phyloP scores from a whole-genome alignment of 1,139 yeast species.

The Nakaseomyces sp. region DNA sequence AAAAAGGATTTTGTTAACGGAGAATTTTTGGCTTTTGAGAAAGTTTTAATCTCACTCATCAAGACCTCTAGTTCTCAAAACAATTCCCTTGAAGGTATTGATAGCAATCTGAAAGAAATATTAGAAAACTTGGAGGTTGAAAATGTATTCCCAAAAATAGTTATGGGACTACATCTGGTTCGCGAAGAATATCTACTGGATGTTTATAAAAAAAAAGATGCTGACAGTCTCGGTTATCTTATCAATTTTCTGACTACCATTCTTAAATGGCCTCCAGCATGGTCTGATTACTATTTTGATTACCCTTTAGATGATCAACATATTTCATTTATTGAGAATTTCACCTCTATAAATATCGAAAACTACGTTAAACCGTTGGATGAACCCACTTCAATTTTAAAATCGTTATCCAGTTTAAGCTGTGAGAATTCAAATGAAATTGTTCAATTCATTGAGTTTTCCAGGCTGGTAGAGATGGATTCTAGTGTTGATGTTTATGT shows the following conservation, averaged over 20 bases:
- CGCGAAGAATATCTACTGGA: slow-evolving; percentile 68
- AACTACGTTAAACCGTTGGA: slow-evolving; percentile 27
- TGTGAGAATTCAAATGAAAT: slow-evolving; percentile 23
- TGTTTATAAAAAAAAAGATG: slow-evolving; percentile 35
- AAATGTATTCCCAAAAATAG: slow-evolving; percentile 45
- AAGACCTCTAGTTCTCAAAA: not conserved
- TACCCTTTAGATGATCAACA: slow-evolving; percentile 13
- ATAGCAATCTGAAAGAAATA: not conserved
- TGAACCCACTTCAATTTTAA: slow-evolving; percentile 30
- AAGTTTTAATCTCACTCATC: not conserved
- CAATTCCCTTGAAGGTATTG: not conserved
- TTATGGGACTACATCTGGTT: slow-evolving; percentile 61
- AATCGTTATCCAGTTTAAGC: slow-evolving; percentile 29
- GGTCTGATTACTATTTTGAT: slow-evolving; percentile 51
- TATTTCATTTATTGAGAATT: not conserved
- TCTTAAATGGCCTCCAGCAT: slow-evolving; percentile 68
- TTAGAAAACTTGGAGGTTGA: not conserved
- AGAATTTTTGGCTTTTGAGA: not conserved
- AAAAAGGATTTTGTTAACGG: not conserved
- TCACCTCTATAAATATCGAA: slow-evolving; percentile 4
- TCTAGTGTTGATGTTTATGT: slow-evolving; percentile 50
- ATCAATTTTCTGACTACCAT: slow-evolving; percentile 55
- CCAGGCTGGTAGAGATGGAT: slow-evolving; percentile 59
- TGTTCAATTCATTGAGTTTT: slow-evolving; percentile 51
- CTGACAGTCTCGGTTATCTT: slow-evolving; percentile 41